Conservation (phyloP, 2,329 filamentous ascomycete species). For the Xylaria multiplex region DNA sequence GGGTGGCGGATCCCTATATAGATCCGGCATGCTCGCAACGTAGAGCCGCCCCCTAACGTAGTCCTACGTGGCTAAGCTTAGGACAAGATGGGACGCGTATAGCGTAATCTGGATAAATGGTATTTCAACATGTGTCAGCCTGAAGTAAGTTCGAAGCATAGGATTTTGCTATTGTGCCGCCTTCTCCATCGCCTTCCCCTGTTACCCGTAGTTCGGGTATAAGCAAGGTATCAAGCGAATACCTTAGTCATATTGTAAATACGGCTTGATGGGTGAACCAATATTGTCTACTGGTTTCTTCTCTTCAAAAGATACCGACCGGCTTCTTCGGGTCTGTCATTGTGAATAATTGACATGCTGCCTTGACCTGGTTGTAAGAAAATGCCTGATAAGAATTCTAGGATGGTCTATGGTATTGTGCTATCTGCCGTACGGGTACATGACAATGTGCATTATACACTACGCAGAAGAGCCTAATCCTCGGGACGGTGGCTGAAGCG, state of each 20-base stretch:
- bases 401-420: not conserved
- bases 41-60: constrained; percentile 9
- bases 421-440: not conserved
- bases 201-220: not conserved
- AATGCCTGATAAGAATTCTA: not conserved
- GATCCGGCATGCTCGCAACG: constrained; percentile 27
- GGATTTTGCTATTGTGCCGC: not conserved
- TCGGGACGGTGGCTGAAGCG: no score
- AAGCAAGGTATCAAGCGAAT: constrained; percentile 16
- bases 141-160: constrained; percentile 3
- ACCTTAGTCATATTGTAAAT: not conserved
- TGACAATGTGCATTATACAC: no score
- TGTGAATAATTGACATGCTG: not conserved
- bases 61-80: constrained; percentile 6
- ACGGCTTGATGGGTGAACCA: not conserved
- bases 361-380: not conserved
- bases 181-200: not conserved
- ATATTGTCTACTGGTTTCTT: not conserved
- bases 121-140: constrained; percentile 23
- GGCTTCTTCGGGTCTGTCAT: constrained; percentile 1
- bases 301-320: not conserved
- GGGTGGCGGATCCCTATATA: constrained; percentile 24
- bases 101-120: constrained; percentile 32
- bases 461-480: no score
- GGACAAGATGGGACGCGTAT: constrained; percentile 9